phyloP scores from a whole-genome alignment of 129 eudicot genomes.

The carrot (Daucus carota) region DNA sequence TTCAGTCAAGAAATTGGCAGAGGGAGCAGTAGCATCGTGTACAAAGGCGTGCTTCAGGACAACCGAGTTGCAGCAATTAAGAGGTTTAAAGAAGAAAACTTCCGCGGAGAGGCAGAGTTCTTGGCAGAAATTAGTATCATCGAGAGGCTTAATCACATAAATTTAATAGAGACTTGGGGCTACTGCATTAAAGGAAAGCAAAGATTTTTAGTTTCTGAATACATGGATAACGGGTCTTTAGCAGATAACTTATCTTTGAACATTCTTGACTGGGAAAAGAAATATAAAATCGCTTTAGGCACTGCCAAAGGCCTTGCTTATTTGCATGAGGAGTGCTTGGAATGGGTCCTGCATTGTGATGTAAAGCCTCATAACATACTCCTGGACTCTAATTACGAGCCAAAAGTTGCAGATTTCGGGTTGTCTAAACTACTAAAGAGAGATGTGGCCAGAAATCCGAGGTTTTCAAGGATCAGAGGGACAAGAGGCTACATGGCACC shows the following conservation, averaged over 20 bases:
- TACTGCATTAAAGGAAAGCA: conserved; percentile 24
- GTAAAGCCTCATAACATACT: conserved; percentile 33
- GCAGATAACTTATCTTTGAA: conserved; percentile 9
- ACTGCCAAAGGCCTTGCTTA: conserved; percentile 59
- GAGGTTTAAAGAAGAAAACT: conserved; percentile 14
- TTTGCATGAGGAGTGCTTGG: conserved; percentile 58
- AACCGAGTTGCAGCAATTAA: conserved; percentile 30
- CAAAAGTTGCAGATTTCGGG: conserved; percentile 28
- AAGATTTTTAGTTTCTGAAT: conserved; percentile 21
- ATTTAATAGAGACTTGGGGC: conserved; percentile 27
- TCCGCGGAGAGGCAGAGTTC: conserved; percentile 24
- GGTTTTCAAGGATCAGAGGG: conserved; percentile 43
- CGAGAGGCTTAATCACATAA: conserved; percentile 28
- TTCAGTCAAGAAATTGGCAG: conserved; percentile 1
- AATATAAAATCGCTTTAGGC: conserved; percentile 37
- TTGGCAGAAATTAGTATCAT: conserved; percentile 29
- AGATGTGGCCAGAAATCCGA: conserved; percentile 9
- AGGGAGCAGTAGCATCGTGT: conserved; percentile 16
- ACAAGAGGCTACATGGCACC: conserved; percentile 68
- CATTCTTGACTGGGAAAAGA: conserved; percentile 32
- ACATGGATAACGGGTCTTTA: conserved; percentile 25
- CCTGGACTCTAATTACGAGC: conserved; percentile 18
- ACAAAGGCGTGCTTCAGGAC: conserved; percentile 22
- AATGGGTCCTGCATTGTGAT: conserved; percentile 58
- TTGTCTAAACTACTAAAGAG: conserved; percentile 18